Evolutionary conservation across 2,329 filamentous ascomycete genomes (phyloP).

Genomic region (Fusarium chuoi): DNA sequence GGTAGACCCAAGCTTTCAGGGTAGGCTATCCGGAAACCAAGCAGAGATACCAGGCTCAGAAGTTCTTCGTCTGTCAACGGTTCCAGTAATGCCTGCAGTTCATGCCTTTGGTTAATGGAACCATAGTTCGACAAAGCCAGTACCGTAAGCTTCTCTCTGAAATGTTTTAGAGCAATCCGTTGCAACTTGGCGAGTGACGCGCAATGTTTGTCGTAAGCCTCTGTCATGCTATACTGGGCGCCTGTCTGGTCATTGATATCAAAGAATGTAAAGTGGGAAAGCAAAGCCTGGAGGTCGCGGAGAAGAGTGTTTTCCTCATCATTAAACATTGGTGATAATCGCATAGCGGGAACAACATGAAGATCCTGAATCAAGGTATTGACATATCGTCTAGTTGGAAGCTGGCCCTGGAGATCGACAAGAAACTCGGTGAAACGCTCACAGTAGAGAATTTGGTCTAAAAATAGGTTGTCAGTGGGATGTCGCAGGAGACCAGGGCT

Average conservation of each 20-base stretch:
- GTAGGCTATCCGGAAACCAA: slow-evolving; percentile 86
- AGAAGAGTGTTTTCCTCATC: slow-evolving; percentile 80
- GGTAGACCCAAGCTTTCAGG: slow-evolving; percentile 74
- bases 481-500: not conserved
- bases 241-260: slow-evolving; percentile 92
- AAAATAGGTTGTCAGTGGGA: slow-evolving; percentile 28
- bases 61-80: slow-evolving; percentile 80
- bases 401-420: slow-evolving; percentile 88
- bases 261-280: slow-evolving; percentile 89
- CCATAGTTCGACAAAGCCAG: slow-evolving; percentile 93
- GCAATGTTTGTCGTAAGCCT: slow-evolving; percentile 85
- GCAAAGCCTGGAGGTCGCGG: slow-evolving; percentile 81
- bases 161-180: slow-evolving; percentile 79
- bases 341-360: slow-evolving; percentile 81
- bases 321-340: slow-evolving; percentile 80
- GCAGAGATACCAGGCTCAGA: slow-evolving; percentile 70
- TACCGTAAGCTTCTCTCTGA: slow-evolving; percentile 91
- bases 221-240: slow-evolving; percentile 74
- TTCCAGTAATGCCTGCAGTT: slow-evolving; percentile 80
- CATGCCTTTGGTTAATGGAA: slow-evolving; percentile 81
- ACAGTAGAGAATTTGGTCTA: slow-evolving; percentile 81
- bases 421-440: slow-evolving; percentile 94
- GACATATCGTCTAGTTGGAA: slow-evolving; percentile 93
- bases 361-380: slow-evolving; percentile 89
- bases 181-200: slow-evolving; percentile 81